Conservation (phyloP, 2,329 filamentous ascomycete species). For the Fusarium illudens region DNA sequence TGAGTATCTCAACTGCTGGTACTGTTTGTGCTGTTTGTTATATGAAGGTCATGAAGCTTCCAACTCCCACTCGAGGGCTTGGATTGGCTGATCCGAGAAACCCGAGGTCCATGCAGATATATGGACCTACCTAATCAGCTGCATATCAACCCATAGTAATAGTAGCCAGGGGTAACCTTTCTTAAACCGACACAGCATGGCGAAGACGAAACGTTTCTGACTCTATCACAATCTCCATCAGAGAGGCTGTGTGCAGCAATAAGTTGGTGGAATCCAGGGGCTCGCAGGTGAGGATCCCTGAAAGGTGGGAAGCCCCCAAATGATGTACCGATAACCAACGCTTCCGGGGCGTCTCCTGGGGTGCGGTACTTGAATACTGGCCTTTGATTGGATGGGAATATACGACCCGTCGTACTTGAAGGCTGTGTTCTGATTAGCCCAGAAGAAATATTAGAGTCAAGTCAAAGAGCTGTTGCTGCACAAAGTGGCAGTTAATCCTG, state of each 20-base stretch:
- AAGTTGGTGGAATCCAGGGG: background rate
- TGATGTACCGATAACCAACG: background rate
- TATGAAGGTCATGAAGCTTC: background rate
- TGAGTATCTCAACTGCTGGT: constrained; percentile 1
- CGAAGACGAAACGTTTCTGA: background rate
- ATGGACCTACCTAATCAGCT: background rate
- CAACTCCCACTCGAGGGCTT: background rate
- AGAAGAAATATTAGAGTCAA: background rate
- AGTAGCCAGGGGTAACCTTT: background rate
- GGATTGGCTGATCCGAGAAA: background rate
- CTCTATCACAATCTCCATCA: background rate
- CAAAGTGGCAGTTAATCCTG: background rate
- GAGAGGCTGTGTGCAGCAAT: background rate
- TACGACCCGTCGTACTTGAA: background rate
- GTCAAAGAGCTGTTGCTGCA: background rate
- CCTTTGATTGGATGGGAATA: background rate
- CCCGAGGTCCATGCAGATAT: no score
- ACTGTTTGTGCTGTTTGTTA: background rate
- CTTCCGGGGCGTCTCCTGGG: background rate
- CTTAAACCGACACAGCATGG: background rate
- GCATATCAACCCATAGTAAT: background rate
- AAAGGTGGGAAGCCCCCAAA: background rate
- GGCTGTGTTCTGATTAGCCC: background rate
- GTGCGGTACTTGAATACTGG: background rate
- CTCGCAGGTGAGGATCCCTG: background rate